These are phyloP conservation scores for Silene conica DNA, from an alignment of 148 eudicot genomes.

Conservation along the genomic window DNA sequence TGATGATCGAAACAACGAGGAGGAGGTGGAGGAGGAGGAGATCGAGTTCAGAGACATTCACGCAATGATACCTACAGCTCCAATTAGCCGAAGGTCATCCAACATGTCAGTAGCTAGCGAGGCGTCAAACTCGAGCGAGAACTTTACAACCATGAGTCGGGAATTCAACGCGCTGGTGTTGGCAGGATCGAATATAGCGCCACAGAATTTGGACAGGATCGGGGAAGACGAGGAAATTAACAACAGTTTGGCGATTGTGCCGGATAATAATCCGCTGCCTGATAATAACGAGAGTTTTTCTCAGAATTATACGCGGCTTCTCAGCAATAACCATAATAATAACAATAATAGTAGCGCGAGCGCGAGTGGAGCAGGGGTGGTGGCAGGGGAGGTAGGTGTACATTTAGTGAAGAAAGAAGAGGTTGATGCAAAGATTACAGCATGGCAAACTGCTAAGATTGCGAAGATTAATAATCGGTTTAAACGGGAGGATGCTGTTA, in stretches of 20 bases:
- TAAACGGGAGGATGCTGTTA: conserved; percentile 83
- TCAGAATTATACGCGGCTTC: conserved; percentile 11
- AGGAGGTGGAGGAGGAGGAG: conserved; percentile 16
- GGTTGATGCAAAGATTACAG: conserved; percentile 77
- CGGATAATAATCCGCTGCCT: conserved; percentile 40
- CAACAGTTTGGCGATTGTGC: conserved; percentile 81
- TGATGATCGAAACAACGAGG: neutral
- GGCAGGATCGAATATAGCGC: conserved; percentile 51
- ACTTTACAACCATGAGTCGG: conserved; percentile 40
- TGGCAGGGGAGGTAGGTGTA: conserved; percentile 25
- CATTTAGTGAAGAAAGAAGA: conserved; percentile 86
- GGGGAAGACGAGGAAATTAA: conserved; percentile 60
- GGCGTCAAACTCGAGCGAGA: conserved; percentile 37
- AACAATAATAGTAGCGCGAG: neutral
- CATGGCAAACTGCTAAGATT: conserved; percentile 90
- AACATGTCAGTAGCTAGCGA: conserved; percentile 43
- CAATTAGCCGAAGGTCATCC: conserved; percentile 47
- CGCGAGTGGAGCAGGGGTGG: neutral
- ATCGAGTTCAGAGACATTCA: conserved; percentile 59
- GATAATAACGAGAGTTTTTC: neutral
- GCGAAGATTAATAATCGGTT: conserved; percentile 81
- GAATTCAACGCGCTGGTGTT: conserved; percentile 45
- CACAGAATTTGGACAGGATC: conserved; percentile 41
- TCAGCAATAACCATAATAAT: neutral
- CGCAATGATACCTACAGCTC: conserved; percentile 38